Conservation (phyloP, 2,329 filamentous ascomycete species). For the Sphaerostilbella broomeana region DNA sequence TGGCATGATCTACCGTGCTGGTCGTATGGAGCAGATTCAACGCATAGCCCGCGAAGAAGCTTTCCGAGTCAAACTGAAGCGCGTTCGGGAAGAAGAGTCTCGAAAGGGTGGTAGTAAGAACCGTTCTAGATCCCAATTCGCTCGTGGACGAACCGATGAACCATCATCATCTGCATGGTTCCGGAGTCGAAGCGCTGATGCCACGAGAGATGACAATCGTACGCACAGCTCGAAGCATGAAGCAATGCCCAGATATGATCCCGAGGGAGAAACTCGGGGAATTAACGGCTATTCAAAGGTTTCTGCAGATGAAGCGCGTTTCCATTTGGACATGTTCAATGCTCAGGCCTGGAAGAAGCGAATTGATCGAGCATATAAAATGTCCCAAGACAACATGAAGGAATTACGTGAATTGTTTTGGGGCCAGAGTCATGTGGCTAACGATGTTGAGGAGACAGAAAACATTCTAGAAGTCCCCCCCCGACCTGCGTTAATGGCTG, state of each 20-base stretch:
- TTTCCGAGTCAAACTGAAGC: conserved; percentile 80
- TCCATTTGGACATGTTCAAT: conserved; percentile 72
- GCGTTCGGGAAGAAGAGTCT: conserved; percentile 65
- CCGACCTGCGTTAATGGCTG: conserved; percentile 74
- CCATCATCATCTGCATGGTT: conserved; percentile 29
- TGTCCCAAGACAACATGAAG: conserved; percentile 66
- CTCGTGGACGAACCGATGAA: conserved; percentile 28
- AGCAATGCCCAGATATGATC: conserved; percentile 63
- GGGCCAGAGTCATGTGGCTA: conserved; percentile 72
- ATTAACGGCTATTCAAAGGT: conserved; percentile 68
- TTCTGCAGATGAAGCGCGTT: conserved; percentile 67
- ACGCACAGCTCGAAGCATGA: conserved; percentile 29
- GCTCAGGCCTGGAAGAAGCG: conserved; percentile 86
- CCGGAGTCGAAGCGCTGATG: conserved; percentile 53
- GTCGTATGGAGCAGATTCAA: conserved; percentile 83
- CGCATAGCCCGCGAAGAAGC: conserved; percentile 84
- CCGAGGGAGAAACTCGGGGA: conserved; percentile 58
- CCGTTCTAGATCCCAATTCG: conserved; percentile 48
- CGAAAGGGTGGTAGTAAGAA: conserved; percentile 46
- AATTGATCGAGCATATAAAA: conserved; percentile 68
- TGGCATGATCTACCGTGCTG: conserved; percentile 85
- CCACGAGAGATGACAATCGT: conserved; percentile 27
- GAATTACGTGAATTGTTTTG: conserved; percentile 76
- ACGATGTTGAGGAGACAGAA: conserved; percentile 77
- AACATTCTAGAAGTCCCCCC: conserved; percentile 79